A percentile compares a stretch with the other conserved stretches of the same genome.
phyloP scores from a whole-genome alignment of 805 yeast genomes.

The Saccharomyces paradoxus region DNA sequence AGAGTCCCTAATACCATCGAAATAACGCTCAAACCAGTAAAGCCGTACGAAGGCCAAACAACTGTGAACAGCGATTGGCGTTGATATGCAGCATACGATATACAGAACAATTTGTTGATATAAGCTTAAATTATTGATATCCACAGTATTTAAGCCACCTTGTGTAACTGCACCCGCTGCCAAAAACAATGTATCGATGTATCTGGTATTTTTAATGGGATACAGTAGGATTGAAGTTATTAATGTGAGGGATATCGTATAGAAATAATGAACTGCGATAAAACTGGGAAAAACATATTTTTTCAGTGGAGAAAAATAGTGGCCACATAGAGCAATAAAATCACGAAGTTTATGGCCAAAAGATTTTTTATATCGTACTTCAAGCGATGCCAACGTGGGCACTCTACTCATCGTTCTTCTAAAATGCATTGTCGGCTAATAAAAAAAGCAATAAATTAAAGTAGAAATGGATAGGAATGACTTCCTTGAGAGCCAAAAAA shows the following conservation, averaged over 20 bases:
- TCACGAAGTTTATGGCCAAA: conserved; percentile 36
- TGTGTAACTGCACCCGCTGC: conserved; percentile 77
- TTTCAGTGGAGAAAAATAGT: conserved; percentile 29
- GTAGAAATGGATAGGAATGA: not conserved
- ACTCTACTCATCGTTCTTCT: conserved; percentile 19
- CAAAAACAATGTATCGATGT: conserved; percentile 74
- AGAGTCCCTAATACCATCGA: conserved; percentile 68
- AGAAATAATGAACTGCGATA: conserved; percentile 62
- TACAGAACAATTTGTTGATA: conserved; percentile 79
- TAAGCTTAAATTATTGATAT: conserved; percentile 51
- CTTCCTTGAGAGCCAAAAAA: not conserved
- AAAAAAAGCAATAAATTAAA: not conserved
- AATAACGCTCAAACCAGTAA: conserved; percentile 82
- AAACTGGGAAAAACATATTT: conserved; percentile 37
- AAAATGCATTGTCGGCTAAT: not conserved
- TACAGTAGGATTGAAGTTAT: conserved; percentile 69
- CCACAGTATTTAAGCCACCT: conserved; percentile 82
- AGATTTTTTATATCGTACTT: conserved; percentile 27
- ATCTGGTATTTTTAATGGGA: conserved; percentile 56
- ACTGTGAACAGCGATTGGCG: conserved; percentile 86
- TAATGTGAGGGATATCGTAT: conserved; percentile 51
- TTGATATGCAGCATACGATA: conserved; percentile 54
- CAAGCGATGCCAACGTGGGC: conserved; percentile 20
- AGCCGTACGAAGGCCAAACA: conserved; percentile 67
- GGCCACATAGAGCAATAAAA: conserved; percentile 28